These are phyloP conservation scores for Manihot esculenta DNA, from an alignment of 441 rosid species.

Conservation along the genomic window DNA sequence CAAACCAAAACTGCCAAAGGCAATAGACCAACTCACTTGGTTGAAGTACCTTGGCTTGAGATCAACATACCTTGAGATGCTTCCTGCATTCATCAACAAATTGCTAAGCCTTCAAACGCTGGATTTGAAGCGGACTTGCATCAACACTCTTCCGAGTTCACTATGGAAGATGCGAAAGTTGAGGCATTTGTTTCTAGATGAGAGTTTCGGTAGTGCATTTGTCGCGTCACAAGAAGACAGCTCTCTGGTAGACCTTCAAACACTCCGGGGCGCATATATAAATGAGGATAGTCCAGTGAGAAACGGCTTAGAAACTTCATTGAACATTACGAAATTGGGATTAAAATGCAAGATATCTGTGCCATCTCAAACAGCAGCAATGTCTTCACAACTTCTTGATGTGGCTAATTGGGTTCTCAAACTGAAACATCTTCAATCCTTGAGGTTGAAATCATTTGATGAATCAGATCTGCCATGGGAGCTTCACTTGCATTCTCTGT, in stretches of 20 bases:
- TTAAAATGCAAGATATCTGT: background rate
- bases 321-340: constrained; percentile 6
- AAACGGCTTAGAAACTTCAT: background rate
- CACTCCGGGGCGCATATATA: background rate
- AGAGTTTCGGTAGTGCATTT: background rate
- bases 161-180: constrained; percentile 3
- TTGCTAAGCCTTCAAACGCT: constrained; percentile 6
- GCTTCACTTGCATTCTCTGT: background rate
- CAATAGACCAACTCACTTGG: background rate
- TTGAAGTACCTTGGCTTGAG: too few relatives aligned
- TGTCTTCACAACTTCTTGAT: background rate
- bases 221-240: background rate
- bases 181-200: constrained; percentile 1
- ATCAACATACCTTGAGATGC: background rate
- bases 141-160: background rate
- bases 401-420: constrained; percentile 1
- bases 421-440: background rate
- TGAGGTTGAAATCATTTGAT: constrained; percentile 10
- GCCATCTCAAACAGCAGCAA: background rate
- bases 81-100: background rate
- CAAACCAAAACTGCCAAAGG: constrained; percentile 5
- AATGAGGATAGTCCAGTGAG: too few relatives aligned
- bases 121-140: constrained; percentile 5
- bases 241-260: background rate
- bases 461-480: too few relatives aligned